These are phyloP conservation scores for Sugiyamaella sp. DNA, from an alignment of 1,139 yeast genomes.

Conservation along the genomic window DNA sequence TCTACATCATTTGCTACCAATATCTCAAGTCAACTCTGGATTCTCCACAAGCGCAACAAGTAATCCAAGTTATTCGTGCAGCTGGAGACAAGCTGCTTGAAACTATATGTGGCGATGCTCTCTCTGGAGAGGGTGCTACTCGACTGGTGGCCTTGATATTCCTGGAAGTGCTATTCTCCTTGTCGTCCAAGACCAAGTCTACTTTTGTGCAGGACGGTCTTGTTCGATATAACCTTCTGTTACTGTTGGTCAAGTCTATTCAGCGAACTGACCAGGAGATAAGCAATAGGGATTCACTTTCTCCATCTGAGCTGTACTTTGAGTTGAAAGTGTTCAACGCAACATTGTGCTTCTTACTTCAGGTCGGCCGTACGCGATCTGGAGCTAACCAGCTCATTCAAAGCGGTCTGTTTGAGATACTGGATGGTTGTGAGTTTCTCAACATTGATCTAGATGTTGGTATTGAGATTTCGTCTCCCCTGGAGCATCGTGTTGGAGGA, in stretches of 20 bases:
- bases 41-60: slow-evolving; percentile 41
- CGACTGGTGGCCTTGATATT: slow-evolving; percentile 77
- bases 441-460: slow-evolving; percentile 82
- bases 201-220: slow-evolving; percentile 63
- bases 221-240: slow-evolving; percentile 65
- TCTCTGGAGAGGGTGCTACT: slow-evolving; percentile 75
- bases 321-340: slow-evolving; percentile 66
- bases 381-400: slow-evolving; percentile 82
- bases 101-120: slow-evolving; percentile 73
- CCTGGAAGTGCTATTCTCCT: slow-evolving; percentile 67
- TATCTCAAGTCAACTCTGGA: slow-evolving; percentile 53
- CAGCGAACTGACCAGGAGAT: slow-evolving; percentile 70
- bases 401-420: slow-evolving; percentile 64
- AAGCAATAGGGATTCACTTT: slow-evolving; percentile 32
- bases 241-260: slow-evolving; percentile 65
- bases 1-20: slow-evolving; percentile 72
- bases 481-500: not conserved
- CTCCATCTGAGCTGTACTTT: slow-evolving; percentile 42
- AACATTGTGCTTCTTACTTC: slow-evolving; percentile 64
- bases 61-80: slow-evolving; percentile 56
- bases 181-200: slow-evolving; percentile 55
- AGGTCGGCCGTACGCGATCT: slow-evolving; percentile 71
- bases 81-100: slow-evolving; percentile 66
- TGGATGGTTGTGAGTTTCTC: slow-evolving; percentile 61
- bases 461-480: slow-evolving; percentile 42